Evolutionary conservation across 208 protist genomes (phyloP).

Genomic region (Trypanosoma cruzi): DNA sequence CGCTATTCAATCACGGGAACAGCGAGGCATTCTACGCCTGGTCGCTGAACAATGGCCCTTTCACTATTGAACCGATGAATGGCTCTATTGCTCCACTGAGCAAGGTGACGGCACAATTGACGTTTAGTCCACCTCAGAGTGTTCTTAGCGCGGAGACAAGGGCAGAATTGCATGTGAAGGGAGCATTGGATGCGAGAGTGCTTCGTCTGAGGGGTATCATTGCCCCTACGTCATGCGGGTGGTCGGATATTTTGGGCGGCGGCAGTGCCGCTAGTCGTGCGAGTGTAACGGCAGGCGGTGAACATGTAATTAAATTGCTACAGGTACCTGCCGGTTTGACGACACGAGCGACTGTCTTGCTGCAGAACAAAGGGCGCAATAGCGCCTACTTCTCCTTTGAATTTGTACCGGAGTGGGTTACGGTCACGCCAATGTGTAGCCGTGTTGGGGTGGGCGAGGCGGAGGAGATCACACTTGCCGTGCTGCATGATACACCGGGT

Average conservation of each 20-base stretch:
- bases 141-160: conserved; percentile 41
- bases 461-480: conserved; percentile 68
- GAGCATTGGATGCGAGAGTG: conserved; percentile 58
- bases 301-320: conserved; percentile 58
- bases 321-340: conserved; percentile 69
- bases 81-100: conserved; percentile 72
- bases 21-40: conserved; percentile 82
- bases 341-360: conserved; percentile 36
- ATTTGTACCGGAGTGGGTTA: conserved; percentile 56
- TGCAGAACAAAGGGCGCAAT: conserved; percentile 66
- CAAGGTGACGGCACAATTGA: conserved; percentile 55
- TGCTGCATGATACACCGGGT: conserved; percentile 44
- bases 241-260: conserved; percentile 25
- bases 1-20: conserved; percentile 85
- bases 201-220: conserved; percentile 70
- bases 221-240: conserved; percentile 61
- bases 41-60: conserved; percentile 43
- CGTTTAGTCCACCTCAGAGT: conserved; percentile 67
- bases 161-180: conserved; percentile 72
- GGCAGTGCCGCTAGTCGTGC: not conserved
- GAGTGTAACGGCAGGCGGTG: conserved; percentile 3
- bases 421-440: conserved; percentile 64
- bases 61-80: conserved; percentile 58
- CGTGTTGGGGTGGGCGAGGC: conserved; percentile 62
- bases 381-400: conserved; percentile 85